Evolutionary conservation across 2,329 filamentous ascomycete species (phyloP).

Genomic region (Claviceps spartinae): DNA sequence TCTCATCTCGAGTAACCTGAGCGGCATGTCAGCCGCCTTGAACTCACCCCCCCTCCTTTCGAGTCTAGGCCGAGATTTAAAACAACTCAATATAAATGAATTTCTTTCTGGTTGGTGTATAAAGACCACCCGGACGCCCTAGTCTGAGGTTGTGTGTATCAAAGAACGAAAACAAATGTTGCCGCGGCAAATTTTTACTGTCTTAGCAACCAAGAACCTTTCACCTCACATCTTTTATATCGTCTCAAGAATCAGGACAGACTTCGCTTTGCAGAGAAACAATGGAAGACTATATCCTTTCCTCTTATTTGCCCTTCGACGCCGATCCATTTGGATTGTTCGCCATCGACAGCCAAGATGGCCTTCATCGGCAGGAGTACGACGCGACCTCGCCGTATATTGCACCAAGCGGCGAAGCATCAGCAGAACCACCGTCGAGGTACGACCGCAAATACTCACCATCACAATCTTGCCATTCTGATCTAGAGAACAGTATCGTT

Average conservation of each 20-base stretch:
- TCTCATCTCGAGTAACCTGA: background rate
- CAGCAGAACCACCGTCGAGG: background rate
- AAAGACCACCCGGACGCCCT: background rate
- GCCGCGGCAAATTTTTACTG: too few relatives aligned
- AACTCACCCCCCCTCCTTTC: background rate
- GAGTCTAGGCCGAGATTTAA: background rate
- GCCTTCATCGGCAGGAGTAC: background rate
- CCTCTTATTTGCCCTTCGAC: background rate
- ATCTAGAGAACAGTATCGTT: background rate
- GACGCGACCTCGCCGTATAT: background rate
- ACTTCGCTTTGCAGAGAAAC: background rate
- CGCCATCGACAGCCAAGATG: background rate
- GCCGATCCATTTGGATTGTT: background rate
- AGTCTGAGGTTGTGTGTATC: background rate
- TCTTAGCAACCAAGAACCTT: too few relatives aligned
- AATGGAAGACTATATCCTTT: background rate
- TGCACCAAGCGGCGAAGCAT: conserved; percentile 1
- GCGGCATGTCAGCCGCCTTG: conserved; percentile 4
- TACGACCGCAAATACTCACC: conserved; percentile 1
- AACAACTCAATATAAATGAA: background rate
- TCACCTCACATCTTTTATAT: background rate
- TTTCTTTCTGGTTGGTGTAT: background rate
- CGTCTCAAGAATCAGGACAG: background rate
- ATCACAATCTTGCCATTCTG: conserved; percentile 1
- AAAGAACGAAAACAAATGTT: too few relatives aligned